These are phyloP conservation scores for Gyrodon lividus DNA, from an alignment of 768 basidiomycete genomes.

Conservation along the genomic window DNA sequence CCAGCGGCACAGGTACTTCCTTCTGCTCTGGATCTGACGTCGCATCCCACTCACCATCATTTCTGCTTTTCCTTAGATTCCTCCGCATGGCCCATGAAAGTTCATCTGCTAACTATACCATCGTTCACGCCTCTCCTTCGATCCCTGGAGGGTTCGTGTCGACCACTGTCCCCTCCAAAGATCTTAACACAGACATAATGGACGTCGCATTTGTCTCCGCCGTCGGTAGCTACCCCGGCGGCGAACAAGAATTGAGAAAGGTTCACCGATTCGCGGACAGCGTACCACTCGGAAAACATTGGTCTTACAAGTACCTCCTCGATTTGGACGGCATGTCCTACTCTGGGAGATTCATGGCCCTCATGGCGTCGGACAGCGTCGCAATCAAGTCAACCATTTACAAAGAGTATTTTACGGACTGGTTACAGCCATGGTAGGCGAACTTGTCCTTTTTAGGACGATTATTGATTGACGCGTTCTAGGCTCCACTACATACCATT, in stretches of 20 bases:
- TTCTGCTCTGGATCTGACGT: constrained; percentile 8
- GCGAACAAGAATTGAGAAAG: constrained; percentile 59
- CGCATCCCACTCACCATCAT: neutral
- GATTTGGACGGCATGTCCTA: constrained; percentile 97
- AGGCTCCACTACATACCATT: constrained; percentile 97
- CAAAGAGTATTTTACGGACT: constrained; percentile 85
- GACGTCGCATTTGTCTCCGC: constrained; percentile 84
- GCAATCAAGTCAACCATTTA: constrained; percentile 91
- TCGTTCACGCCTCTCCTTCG: constrained; percentile 70
- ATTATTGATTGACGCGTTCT: neutral
- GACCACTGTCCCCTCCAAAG: constrained; percentile 53
- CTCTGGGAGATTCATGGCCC: constrained; percentile 83
- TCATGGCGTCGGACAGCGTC: constrained; percentile 83
- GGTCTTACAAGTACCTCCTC: constrained; percentile 90
- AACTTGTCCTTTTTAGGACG: neutral
- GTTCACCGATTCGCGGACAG: constrained; percentile 71
- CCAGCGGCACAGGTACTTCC: constrained; percentile 75
- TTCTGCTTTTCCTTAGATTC: constrained; percentile 40
- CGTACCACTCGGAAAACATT: constrained; percentile 81
- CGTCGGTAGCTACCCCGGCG: constrained; percentile 76
- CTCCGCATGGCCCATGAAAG: constrained; percentile 71
- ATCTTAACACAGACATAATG: constrained; percentile 79
- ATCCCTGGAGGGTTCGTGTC: constrained; percentile 57
- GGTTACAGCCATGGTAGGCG: constrained; percentile 86
- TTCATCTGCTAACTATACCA: constrained; percentile 48